A percentile compares a stretch with the other conserved stretches of the same genome.
These are phyloP conservation scores for Nicotiana sylvestris DNA, from an alignment of 257 asterid species.

Conservation along the genomic window DNA sequence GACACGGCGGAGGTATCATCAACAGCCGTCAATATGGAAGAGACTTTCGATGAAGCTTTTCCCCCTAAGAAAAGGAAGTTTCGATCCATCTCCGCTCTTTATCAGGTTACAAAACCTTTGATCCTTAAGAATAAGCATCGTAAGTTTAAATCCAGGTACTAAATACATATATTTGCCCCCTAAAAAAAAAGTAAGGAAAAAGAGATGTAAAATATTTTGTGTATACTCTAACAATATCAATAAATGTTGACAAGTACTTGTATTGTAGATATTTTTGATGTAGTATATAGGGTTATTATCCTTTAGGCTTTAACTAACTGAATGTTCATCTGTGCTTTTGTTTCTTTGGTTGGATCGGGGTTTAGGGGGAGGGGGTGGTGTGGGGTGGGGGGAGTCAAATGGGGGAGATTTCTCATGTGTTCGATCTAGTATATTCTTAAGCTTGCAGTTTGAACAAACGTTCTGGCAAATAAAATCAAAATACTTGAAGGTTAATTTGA, in stretches of 20 bases:
- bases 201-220: neutral
- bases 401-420: neutral
- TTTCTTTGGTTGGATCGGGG: neutral
- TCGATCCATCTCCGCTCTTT: conserved; percentile 47
- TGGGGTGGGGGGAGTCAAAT: neutral
- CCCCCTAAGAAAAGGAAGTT: conserved; percentile 32
- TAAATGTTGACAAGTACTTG: neutral
- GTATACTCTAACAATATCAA: neutral
- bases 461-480: neutral
- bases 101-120: conserved; percentile 32
- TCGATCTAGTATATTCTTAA: conserved; percentile 4
- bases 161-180: neutral
- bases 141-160: conserved; percentile 7
- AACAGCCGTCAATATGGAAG: conserved; percentile 2
- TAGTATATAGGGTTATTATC: neutral
- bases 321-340: neutral
- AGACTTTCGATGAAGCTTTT: conserved; percentile 18
- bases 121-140: conserved; percentile 20
- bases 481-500: neutral
- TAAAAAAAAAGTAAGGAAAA: neutral
- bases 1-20: conserved; percentile 41
- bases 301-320: too few relatives aligned
- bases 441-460: neutral
- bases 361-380: neutral
- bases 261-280: neutral